phyloP scores from a whole-genome alignment of 2,329 filamentous ascomycete species.

The Alternaria arborescens region DNA sequence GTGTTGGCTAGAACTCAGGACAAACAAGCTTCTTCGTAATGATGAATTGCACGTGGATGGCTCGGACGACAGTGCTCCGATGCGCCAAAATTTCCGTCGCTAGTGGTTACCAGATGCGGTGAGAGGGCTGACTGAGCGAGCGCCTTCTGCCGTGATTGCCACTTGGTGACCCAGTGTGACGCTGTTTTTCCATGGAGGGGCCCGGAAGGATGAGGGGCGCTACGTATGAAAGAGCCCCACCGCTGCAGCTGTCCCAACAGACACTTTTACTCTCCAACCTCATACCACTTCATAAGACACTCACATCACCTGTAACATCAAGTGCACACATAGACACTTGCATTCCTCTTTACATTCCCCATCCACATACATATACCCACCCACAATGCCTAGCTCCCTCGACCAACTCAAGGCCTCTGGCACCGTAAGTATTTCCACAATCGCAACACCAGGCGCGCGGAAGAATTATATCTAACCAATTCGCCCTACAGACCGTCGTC shows the following conservation, averaged over 20 bases:
- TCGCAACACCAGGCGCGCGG: slow-evolving; percentile 14
- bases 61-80: slow-evolving; percentile 32
- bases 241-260: slow-evolving; percentile 19
- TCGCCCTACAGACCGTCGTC: slow-evolving; percentile 77
- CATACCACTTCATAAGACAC: slow-evolving; percentile 10
- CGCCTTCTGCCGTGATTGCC: slow-evolving; percentile 28
- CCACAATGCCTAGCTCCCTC: slow-evolving; percentile 82
- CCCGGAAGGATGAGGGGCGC: slow-evolving; percentile 24
- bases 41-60: slow-evolving; percentile 13
- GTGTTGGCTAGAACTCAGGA: neutral
- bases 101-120: slow-evolving; percentile 2
- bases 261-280: slow-evolving; percentile 26
- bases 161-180: slow-evolving; percentile 50
- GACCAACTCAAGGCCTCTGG: slow-evolving; percentile 97
- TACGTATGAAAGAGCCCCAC: slow-evolving; percentile 32
- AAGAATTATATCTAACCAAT: slow-evolving; percentile 19
- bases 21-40: neutral
- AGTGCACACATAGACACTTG: slow-evolving; percentile 7
- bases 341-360: slow-evolving; percentile 6
- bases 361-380: slow-evolving; percentile 25
- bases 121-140: neutral
- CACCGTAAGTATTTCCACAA: slow-evolving; percentile 74
- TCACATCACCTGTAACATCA: slow-evolving; percentile 12
- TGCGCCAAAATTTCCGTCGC: slow-evolving; percentile 14
- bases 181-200: slow-evolving; percentile 42